Percentiles rank a stretch among this genome's conserved stretches.
phyloP scores from a whole-genome alignment of 2,329 filamentous ascomycete species.

The Fusarium sp. region DNA sequence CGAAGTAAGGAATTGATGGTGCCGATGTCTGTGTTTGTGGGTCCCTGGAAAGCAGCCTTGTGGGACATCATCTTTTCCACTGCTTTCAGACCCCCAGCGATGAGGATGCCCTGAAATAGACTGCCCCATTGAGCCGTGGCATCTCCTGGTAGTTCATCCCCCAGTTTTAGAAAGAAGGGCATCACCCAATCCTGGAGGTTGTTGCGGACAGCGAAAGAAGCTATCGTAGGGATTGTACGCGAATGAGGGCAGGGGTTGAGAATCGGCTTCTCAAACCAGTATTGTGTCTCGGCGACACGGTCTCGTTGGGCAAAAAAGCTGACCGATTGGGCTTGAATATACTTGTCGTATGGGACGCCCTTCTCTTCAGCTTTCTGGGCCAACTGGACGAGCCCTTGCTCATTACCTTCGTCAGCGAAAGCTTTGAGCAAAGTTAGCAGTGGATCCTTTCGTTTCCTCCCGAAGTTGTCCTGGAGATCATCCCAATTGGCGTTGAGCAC shows the following conservation, averaged over 20 bases:
- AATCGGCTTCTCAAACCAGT: conserved; percentile 76
- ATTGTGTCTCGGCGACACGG: conserved; percentile 73
- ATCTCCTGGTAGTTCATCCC: conserved; percentile 62
- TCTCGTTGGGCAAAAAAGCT: conserved; percentile 73
- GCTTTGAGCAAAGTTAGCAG: conserved; percentile 63
- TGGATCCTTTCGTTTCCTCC: conserved; percentile 43
- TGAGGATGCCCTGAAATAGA: conserved; percentile 80
- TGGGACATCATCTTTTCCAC: conserved; percentile 73
- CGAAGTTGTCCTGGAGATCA: conserved; percentile 38
- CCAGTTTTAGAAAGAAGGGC: conserved; percentile 69
- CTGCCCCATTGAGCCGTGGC: conserved; percentile 75
- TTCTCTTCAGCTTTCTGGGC: conserved; percentile 66
- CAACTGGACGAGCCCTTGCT: conserved; percentile 71
- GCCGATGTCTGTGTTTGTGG: conserved; percentile 72
- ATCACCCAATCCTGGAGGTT: conserved; percentile 75
- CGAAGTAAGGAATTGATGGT: conserved; percentile 85
- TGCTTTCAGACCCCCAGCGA: conserved; percentile 72
- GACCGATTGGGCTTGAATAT: conserved; percentile 70
- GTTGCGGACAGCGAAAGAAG: conserved; percentile 71
- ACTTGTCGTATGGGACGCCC: conserved; percentile 61
- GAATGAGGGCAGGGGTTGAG: conserved; percentile 44
- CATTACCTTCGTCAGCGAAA: conserved; percentile 72
- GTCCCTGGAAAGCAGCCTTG: conserved; percentile 73
- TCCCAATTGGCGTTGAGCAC: conserved; percentile 56
- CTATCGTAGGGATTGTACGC: conserved; percentile 51